These are phyloP conservation scores for Cordyceps militaris DNA, from an alignment of 2,329 filamentous ascomycete species.

Conservation along the genomic window DNA sequence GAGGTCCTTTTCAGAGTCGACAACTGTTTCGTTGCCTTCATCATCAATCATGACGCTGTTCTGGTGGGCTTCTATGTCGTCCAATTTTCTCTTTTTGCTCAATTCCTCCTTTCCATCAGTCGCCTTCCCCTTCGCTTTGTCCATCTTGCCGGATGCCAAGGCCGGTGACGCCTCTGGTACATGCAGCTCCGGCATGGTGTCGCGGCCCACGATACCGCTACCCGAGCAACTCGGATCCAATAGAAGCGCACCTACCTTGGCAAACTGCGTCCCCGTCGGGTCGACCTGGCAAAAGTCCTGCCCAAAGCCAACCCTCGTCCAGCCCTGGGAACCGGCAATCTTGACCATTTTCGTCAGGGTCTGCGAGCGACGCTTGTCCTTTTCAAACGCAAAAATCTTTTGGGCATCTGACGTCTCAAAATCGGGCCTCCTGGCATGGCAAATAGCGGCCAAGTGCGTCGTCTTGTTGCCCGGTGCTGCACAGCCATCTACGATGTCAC, in stretches of 20 bases:
- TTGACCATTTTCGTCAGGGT: slow-evolving; percentile 81
- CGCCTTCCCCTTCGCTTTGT: slow-evolving; percentile 13
- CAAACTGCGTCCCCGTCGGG: slow-evolving; percentile 53
- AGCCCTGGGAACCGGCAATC: slow-evolving; percentile 60
- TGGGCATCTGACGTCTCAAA: slow-evolving; percentile 24
- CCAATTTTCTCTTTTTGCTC: slow-evolving; percentile 38
- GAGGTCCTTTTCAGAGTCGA: slow-evolving; percentile 50
- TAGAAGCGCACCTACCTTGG: slow-evolving; percentile 70
- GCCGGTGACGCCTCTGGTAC: slow-evolving; percentile 37
- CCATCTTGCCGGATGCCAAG: slow-evolving; percentile 16
- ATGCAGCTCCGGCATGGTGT: slow-evolving; percentile 64
- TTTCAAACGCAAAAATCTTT: slow-evolving; percentile 71
- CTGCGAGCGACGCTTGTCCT: slow-evolving; percentile 61
- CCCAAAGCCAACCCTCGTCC: slow-evolving; percentile 62
- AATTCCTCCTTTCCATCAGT: not conserved
- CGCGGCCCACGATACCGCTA: slow-evolving; percentile 85
- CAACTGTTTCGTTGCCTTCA: slow-evolving; percentile 47
- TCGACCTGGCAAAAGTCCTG: slow-evolving; percentile 79
- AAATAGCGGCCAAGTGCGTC: slow-evolving; percentile 77
- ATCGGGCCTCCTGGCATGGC: slow-evolving; percentile 39
- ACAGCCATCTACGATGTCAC: slow-evolving; percentile 84
- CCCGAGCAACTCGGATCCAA: slow-evolving; percentile 94
- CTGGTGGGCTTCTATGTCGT: slow-evolving; percentile 25
- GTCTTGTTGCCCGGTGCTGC: slow-evolving; percentile 97
- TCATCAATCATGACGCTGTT: slow-evolving; percentile 45